phyloP scores from a whole-genome alignment of 176 grass and related monocot species.

The Carex scoparia region DNA sequence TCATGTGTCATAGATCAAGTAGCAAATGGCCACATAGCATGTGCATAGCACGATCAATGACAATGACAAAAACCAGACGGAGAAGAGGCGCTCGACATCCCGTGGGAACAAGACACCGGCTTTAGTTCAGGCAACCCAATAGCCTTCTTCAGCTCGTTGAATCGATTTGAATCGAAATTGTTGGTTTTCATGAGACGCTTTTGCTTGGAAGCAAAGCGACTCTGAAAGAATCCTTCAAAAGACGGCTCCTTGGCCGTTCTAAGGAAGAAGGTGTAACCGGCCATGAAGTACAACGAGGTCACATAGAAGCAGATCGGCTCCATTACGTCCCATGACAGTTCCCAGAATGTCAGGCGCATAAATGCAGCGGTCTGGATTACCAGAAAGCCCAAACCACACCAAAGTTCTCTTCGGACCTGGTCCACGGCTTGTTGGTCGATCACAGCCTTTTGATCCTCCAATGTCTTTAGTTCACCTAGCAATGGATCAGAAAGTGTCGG shows the following conservation, averaged over 20 bases:
- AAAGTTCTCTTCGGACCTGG: constrained; percentile 61
- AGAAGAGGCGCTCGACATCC: neutral
- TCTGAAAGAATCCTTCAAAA: constrained; percentile 83
- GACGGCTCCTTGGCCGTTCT: constrained; percentile 79
- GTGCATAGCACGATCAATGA: neutral
- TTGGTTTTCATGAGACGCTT: constrained; percentile 42
- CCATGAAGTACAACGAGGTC: constrained; percentile 85
- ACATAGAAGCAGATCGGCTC: constrained; percentile 98
- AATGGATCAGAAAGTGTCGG: neutral
- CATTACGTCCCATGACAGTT: constrained; percentile 99
- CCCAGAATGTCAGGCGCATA: constrained; percentile 94
- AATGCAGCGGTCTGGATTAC: constrained; percentile 63
- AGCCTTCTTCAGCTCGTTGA: constrained; percentile 49
- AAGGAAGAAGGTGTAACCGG: constrained; percentile 83
- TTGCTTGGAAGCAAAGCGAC: constrained; percentile 55
- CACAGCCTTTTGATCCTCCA: constrained; percentile 58
- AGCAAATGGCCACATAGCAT: constrained; percentile 2
- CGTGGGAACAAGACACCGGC: neutral
- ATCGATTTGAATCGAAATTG: constrained; percentile 49
- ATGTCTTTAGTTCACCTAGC: constrained; percentile 44
- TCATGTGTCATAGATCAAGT: neutral
- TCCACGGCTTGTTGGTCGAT: constrained; percentile 40
- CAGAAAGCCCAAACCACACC: constrained; percentile 59
- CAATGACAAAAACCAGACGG: constrained; percentile 9
- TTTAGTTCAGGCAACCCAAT: constrained; percentile 26